A percentile compares a stretch with the other conserved stretches of the same genome.
These are phyloP conservation scores for Clavaria fumosa DNA, from an alignment of 768 basidiomycete species.

Conservation along the genomic window DNA sequence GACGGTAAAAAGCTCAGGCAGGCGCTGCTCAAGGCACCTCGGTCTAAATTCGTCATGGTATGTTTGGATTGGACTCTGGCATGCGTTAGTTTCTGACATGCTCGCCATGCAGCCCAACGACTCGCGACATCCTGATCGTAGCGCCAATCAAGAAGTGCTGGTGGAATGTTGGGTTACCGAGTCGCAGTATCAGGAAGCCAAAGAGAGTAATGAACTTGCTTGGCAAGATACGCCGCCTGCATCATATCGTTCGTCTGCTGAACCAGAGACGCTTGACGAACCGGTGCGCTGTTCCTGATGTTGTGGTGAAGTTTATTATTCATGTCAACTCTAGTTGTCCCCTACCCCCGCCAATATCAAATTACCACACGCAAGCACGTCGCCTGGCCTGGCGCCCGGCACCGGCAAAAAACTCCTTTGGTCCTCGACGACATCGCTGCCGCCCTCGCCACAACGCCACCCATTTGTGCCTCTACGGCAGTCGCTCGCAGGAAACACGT, in stretches of 20 bases:
- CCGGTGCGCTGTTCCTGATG: slow-evolving; percentile 15
- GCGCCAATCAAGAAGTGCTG: slow-evolving; percentile 51
- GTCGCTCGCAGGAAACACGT: slow-evolving; percentile 13
- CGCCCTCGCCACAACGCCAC: not conserved
- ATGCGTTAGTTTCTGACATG: slow-evolving; percentile 5
- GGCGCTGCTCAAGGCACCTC: slow-evolving; percentile 54
- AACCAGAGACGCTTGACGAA: slow-evolving; percentile 27
- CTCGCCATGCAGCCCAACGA: slow-evolving; percentile 42
- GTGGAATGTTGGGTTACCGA: slow-evolving; percentile 73
- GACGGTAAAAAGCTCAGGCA: slow-evolving; percentile 58
- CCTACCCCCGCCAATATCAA: slow-evolving; percentile 8
- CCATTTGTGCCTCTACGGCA: slow-evolving; percentile 1
- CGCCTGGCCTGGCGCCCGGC: too few species aligned
- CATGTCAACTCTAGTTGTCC: slow-evolving; percentile 4
- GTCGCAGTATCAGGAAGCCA: slow-evolving; percentile 52
- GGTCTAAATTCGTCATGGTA: slow-evolving; percentile 62
- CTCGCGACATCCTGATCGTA: slow-evolving; percentile 61
- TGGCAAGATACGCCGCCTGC: slow-evolving; percentile 50
- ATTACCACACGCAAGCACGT: too few species aligned
- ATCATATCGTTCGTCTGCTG: slow-evolving; percentile 20
- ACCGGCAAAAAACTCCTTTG: not conserved
- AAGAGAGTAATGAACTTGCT: slow-evolving; percentile 40
- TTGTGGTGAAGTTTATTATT: not conserved
- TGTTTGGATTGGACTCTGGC: slow-evolving; percentile 12
- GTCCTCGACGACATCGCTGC: not conserved